Evolutionary conservation across 164 flowering plant genomes (phyloP), one percentile per base, ranked within the genome.

Genomic region (Akebia trifoliata): DNA sequence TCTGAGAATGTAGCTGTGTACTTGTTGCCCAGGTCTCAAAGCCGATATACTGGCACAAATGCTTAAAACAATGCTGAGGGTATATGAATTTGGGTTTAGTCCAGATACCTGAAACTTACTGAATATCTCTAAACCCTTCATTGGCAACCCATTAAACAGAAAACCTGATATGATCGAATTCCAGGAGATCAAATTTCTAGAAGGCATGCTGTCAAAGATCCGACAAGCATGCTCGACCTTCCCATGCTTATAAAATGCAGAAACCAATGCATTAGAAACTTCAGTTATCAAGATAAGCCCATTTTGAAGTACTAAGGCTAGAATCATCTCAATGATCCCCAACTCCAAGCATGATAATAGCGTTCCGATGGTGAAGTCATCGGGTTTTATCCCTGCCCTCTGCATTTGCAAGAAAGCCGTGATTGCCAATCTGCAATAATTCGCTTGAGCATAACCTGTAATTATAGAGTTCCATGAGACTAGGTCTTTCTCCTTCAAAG

Each of bases 361-460:
- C 50, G 84, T 79, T 68, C 90, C 96, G 40, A 78, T 61, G 2
- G 89, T 86, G 60, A 74, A 88, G 38, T 81, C 90, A 63, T 88
- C 93, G 7, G 84, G 86, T 45, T 60, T 38, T 10, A 77, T 52
- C 12, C 79, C 82, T 43, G 52, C 55, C 30, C 69, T 74, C 51
- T 59, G 79, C 96, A 89, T 89, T 68, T 73, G 65, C 56, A 61
- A 22, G 57, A 61, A 88, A 34, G 76, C 47, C 46, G 36, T 55
- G 45, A 75, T 53, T 36, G 88, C 85, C 36, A 60, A 70, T 50
- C 37, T 43, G 31, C 56, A 57, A 25, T 48, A 65, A 67, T 65
- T 66, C 42, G 56, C 56, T 59, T 76, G 82, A 54, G 72, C 74
- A 63, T 73, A 82, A 52, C 77, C 65, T 3, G 81, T 65, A 56